Evolutionary conservation across 2,329 filamentous ascomycete species (phyloP).

Genomic region (Paraphoma sp.): DNA sequence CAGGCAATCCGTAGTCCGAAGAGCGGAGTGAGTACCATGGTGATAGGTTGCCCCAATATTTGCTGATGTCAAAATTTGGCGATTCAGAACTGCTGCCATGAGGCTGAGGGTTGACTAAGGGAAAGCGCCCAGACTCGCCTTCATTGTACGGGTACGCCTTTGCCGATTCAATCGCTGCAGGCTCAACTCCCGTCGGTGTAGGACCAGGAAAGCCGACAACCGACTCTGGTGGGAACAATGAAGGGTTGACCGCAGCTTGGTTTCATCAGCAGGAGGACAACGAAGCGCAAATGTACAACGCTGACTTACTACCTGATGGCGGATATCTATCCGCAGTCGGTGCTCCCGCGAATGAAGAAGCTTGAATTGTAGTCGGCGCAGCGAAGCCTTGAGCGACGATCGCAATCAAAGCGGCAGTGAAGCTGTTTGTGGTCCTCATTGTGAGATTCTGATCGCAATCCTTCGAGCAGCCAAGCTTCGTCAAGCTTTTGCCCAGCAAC

Average conservation of each 20-base stretch:
- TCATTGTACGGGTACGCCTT: constrained; percentile 38
- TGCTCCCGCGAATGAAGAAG: constrained; percentile 21
- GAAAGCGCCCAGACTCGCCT: constrained; percentile 25
- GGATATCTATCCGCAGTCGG: constrained; percentile 27
- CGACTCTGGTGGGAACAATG: constrained; percentile 35
- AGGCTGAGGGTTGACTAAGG: constrained; percentile 30
- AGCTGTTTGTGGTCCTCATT: constrained; percentile 13
- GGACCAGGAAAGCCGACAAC: constrained; percentile 37
- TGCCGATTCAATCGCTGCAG: constrained; percentile 36
- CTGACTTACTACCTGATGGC: constrained; percentile 31
- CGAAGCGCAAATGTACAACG: not conserved
- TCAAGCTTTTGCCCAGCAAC: constrained; percentile 30
- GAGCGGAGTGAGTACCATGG: constrained; percentile 40
- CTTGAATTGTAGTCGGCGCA: constrained; percentile 21
- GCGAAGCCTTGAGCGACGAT: constrained; percentile 12
- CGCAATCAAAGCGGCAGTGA: constrained; percentile 14
- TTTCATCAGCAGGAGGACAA: not conserved
- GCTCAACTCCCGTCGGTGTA: constrained; percentile 37
- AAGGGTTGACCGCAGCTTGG: constrained; percentile 28
- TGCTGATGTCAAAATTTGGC: constrained; percentile 32
- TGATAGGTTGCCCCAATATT: constrained; percentile 40
- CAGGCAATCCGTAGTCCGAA: constrained; percentile 34
- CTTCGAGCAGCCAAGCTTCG: constrained; percentile 14
- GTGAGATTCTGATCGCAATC: not conserved
- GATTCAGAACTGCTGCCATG: constrained; percentile 23